A percentile compares a stretch with the other conserved stretches of the same genome.
Conservation (phyloP, 2,329 filamentous ascomycete genomes). For the Phaeosphaeriaceae sp. region DNA sequence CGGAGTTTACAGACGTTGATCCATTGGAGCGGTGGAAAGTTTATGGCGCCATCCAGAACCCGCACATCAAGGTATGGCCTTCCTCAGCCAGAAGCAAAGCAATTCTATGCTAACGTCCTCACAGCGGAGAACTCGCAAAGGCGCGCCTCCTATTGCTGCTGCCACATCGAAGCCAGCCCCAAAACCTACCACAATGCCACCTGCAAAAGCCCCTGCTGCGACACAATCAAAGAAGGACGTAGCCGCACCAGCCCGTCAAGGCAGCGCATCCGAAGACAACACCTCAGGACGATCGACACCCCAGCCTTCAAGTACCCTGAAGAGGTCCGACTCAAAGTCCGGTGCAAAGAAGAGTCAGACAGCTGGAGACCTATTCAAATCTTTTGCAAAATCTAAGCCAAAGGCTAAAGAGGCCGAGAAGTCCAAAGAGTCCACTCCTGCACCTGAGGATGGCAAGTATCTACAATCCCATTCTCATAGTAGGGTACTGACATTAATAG, state of each 20-base stretch:
- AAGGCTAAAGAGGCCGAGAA: slow-evolving; percentile 57
- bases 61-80: slow-evolving; percentile 63
- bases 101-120: slow-evolving; percentile 19
- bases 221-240: slow-evolving; percentile 27
- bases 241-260: slow-evolving; percentile 22
- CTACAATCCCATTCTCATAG: background rate
- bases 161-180: slow-evolving; percentile 18
- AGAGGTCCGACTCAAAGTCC: slow-evolving; percentile 50
- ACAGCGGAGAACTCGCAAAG: slow-evolving; percentile 54
- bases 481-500: slow-evolving; percentile 41
- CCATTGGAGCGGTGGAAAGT: slow-evolving; percentile 64
- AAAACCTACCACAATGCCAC: slow-evolving; percentile 14
- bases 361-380: slow-evolving; percentile 71
- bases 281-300: slow-evolving; percentile 44
- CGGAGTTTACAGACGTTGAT: slow-evolving; percentile 65
- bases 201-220: slow-evolving; percentile 24
- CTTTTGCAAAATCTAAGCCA: slow-evolving; percentile 75
- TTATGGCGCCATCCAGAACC: slow-evolving; percentile 79
- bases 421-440: slow-evolving; percentile 50
- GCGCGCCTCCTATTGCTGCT: slow-evolving; percentile 38
- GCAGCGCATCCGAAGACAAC: slow-evolving; percentile 42
- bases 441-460: slow-evolving; percentile 58
- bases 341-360: slow-evolving; percentile 66
- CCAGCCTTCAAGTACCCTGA: slow-evolving; percentile 35
- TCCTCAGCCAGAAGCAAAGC: background rate